Conservation (phyloP, 1,139 yeast species). For the Debaryomycetaceae sp. region DNA sequence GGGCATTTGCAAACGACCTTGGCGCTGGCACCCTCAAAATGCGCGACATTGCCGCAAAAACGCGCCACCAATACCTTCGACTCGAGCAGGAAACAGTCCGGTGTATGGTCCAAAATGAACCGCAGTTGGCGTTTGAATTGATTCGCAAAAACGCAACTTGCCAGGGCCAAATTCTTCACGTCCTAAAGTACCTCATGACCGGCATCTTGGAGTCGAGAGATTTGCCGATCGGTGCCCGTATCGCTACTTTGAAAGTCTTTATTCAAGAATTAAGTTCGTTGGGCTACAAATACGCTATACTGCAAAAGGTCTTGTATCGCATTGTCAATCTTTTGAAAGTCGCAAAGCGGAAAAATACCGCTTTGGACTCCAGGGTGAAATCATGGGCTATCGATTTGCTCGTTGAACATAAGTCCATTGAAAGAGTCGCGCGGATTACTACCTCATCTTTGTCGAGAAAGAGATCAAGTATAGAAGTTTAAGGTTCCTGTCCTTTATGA, state of each 20-base stretch:
- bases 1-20: constrained; percentile 1
- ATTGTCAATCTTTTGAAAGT: background rate
- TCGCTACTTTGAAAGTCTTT: background rate
- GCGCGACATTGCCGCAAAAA: background rate
- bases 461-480: background rate
- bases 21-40: background rate
- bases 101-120: background rate
- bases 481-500: background rate
- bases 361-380: background rate
- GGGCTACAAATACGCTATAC: background rate
- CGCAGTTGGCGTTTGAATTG: background rate
- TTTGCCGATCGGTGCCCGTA: background rate
- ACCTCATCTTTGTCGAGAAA: background rate
- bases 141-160: constrained; percentile 1
- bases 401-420: background rate
- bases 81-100: background rate
- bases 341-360: background rate
- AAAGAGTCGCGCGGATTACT: background rate
- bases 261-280: too few relatives aligned
- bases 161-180: background rate
- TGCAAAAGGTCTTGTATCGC: background rate
- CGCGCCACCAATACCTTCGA: background rate
- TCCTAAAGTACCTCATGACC: background rate
- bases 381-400: background rate
- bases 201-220: background rate